Conservation (phyloP, 805 yeast genomes). For the Teunomyces aglyptinius region DNA sequence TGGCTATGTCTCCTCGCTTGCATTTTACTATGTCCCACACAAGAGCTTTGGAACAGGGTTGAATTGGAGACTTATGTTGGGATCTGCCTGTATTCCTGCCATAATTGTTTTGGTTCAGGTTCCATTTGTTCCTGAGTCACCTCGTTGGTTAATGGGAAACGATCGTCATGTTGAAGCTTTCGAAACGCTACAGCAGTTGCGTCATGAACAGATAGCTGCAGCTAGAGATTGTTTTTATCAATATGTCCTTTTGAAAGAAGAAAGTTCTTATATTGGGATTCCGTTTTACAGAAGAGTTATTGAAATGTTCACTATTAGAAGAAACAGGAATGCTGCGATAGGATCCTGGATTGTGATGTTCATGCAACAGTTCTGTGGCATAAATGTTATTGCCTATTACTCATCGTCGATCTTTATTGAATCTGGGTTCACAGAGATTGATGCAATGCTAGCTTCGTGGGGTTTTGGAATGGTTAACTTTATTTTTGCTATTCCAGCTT, state of each 20-base stretch:
- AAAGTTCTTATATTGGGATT: slow-evolving; percentile 47
- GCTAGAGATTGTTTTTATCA: slow-evolving; percentile 66
- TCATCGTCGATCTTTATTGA: slow-evolving; percentile 72
- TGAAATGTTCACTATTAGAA: slow-evolving; percentile 66
- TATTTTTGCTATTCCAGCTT: slow-evolving; percentile 79
- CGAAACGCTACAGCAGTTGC: slow-evolving; percentile 45
- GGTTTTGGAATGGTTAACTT: slow-evolving; percentile 85
- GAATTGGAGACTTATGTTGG: slow-evolving; percentile 67
- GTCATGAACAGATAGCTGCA: slow-evolving; percentile 51
- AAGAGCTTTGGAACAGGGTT: slow-evolving; percentile 45
- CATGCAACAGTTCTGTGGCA: slow-evolving; percentile 90
- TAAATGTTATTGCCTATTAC: slow-evolving; percentile 84
- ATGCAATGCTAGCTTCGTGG: slow-evolving; percentile 75
- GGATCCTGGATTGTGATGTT: slow-evolving; percentile 84
- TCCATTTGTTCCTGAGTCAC: slow-evolving; percentile 64
- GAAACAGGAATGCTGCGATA: slow-evolving; percentile 79
- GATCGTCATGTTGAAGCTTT: slow-evolving; percentile 49
- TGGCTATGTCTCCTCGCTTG: slow-evolving; percentile 60
- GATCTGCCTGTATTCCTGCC: slow-evolving; percentile 58
- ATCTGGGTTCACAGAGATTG: slow-evolving; percentile 60
- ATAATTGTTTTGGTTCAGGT: slow-evolving; percentile 50
- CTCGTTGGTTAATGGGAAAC: slow-evolving; percentile 64
- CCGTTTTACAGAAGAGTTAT: slow-evolving; percentile 46
- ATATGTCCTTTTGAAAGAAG: slow-evolving; percentile 58
- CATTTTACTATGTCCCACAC: slow-evolving; percentile 53